phyloP scores from a whole-genome alignment of 352 stramenopile species.

The Aphanomyces stellatus region DNA sequence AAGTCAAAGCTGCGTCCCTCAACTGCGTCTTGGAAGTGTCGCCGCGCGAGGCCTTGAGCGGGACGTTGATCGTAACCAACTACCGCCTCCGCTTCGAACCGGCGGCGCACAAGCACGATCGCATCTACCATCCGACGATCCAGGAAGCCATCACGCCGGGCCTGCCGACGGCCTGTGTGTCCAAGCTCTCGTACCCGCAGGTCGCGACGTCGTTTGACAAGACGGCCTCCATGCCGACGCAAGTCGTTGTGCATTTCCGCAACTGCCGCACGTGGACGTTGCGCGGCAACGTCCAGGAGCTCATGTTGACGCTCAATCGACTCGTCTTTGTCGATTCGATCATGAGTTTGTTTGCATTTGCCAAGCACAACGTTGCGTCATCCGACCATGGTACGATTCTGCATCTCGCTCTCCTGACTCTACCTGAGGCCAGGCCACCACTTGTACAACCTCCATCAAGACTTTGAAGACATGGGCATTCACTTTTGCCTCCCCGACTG shows the following conservation, averaged over 20 bases:
- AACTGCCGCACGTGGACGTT: constrained; percentile 64
- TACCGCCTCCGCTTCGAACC: constrained; percentile 71
- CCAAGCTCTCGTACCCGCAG: constrained; percentile 67
- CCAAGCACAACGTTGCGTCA: background rate
- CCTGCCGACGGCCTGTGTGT: constrained; percentile 48
- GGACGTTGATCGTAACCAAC: constrained; percentile 51
- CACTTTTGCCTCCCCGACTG: constrained; percentile 25
- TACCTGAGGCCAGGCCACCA: constrained; percentile 26
- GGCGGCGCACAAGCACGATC: constrained; percentile 31
- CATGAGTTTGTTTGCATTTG: constrained; percentile 63
- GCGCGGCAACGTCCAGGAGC: constrained; percentile 42
- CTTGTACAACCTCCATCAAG: constrained; percentile 52
- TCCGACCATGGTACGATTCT: background rate
- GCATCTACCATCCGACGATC: constrained; percentile 42
- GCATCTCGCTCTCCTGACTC: background rate
- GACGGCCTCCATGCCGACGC: constrained; percentile 30
- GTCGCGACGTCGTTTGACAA: background rate
- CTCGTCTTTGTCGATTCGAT: constrained; percentile 65
- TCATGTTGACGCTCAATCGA: constrained; percentile 64
- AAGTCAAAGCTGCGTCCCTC: constrained; percentile 34
- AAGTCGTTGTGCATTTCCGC: constrained; percentile 75
- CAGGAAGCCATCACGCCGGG: constrained; percentile 45
- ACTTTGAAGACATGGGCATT: constrained; percentile 73
- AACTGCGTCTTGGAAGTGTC: constrained; percentile 54
- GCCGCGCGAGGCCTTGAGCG: constrained; percentile 33